Evolutionary conservation across 805 yeast species (phyloP).

Genomic region (Tetrapisispora arboricola): DNA sequence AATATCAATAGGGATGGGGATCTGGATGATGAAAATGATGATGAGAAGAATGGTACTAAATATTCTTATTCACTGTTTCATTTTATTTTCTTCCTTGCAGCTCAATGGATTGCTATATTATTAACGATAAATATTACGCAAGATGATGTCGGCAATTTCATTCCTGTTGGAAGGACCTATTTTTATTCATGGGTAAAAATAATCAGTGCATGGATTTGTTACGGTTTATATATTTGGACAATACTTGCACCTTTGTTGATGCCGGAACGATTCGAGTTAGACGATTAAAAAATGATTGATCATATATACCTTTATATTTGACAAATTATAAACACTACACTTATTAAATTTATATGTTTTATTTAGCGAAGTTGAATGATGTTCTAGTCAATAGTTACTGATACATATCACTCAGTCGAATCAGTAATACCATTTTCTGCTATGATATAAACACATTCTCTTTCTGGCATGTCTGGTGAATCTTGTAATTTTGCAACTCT

Average conservation of each 20-base stretch:
- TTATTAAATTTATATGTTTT: neutral
- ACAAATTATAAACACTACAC: too few relatives aligned
- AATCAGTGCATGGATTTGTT: conserved; percentile 87
- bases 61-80: conserved; percentile 87
- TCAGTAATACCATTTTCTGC: conserved; percentile 61
- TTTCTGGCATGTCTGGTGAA: conserved; percentile 75
- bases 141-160: conserved; percentile 77
- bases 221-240: conserved; percentile 79
- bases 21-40: conserved; percentile 29
- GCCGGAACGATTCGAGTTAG: conserved; percentile 71
- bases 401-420: conserved; percentile 20
- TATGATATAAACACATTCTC: conserved; percentile 65
- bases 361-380: too few relatives aligned
- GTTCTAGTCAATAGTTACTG: neutral
- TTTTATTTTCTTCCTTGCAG: conserved; percentile 83
- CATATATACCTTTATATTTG: too few relatives aligned
- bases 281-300: too few relatives aligned
- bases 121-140: conserved; percentile 84
- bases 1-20: conserved; percentile 12
- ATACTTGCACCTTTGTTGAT: conserved; percentile 79
- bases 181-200: conserved; percentile 93
- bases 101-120: conserved; percentile 92
- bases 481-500: conserved; percentile 73
- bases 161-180: conserved; percentile 95
- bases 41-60: conserved; percentile 61